Evolutionary conservation across 495 filamentous ascomycete species (phyloP), one percentile per base, ranked within the genome.

Genomic region (Penicillium bovifimosum): DNA sequence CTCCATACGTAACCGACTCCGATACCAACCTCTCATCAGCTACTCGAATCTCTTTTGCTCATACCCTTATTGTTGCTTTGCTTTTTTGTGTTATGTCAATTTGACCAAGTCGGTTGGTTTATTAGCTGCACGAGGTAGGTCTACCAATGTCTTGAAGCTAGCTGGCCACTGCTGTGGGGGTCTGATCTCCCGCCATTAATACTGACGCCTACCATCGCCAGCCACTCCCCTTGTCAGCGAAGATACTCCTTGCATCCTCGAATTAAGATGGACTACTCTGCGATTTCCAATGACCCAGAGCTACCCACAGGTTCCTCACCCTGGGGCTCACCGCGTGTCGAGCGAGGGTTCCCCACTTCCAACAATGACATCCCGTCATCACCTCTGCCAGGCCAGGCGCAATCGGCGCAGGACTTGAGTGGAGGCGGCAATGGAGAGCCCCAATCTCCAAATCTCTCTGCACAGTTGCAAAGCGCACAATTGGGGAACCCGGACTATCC

Each of bases 261-360:
- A 34, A 46, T 42, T 36, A 58, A 49, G 16, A 96, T 96, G 90
- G 90, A 96, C 70, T 96, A 93, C 71, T 88, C 88, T 44, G 69
- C 85, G 47, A 79, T 89, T 24, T 82, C 86, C 61, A 69, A 81
- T 58, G 90, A 93, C 67, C 81, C 83, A 11, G 87, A 91, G 7
- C 74, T 88, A 58, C 79, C 83, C 9, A 76, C 73, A 17, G 90
- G 80, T 26, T 64, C 80, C 33, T 91, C 88, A 7, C 88, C 90
- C 16, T 96, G 90, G 90, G 85, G 81, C 18, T 88, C 88, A 34
- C 88, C 89, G 34, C 81, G 83, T 61, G 77, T 79, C 58, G 76
- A 78, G 55, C 73, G 81, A 45, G 72, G 78, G 33, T 86, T 85
- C 66, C 70, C 70, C 56, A 55, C 68, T 55, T 69, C 65, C 70